Conservation (phyloP, 2,329 filamentous ascomycete genomes). For the Diplodia mutila region DNA sequence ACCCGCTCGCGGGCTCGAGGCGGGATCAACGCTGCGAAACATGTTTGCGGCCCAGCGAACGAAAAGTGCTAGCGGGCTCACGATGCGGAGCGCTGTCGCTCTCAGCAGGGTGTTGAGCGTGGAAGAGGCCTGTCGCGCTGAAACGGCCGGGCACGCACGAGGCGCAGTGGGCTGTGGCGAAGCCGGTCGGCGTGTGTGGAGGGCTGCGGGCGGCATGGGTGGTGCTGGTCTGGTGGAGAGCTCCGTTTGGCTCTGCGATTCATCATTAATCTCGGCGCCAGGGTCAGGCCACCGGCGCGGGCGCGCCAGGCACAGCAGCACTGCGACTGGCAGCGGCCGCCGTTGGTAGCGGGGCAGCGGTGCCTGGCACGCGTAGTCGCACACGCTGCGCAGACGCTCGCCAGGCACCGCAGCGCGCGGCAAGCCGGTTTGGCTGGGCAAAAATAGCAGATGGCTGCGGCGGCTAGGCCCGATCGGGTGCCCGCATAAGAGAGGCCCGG, state of each 20-base stretch:
- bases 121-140: constrained; percentile 16
- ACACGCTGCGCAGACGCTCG: background rate
- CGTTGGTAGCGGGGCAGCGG: background rate
- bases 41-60: constrained; percentile 9
- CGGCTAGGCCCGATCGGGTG: constrained; percentile 15
- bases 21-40: constrained; percentile 13
- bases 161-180: constrained; percentile 20
- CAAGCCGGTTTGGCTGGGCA: background rate
- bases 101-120: constrained; percentile 6
- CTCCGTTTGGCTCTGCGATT: constrained; percentile 22
- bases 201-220: too few relatives aligned
- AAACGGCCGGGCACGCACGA: constrained; percentile 21
- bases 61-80: background rate
- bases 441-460: constrained; percentile 6
- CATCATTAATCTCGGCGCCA: constrained; percentile 21
- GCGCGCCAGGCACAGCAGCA: constrained; percentile 5
- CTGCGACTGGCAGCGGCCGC: background rate
- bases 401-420: background rate
- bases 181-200: constrained; percentile 13
- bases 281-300: constrained; percentile 14
- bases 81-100: too few relatives aligned
- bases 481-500: background rate
- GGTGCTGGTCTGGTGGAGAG: constrained; percentile 2
- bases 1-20: background rate
- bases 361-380: background rate